These are phyloP conservation scores for Quercus alba DNA, from an alignment of 306 rosid species.

Conservation along the genomic window DNA sequence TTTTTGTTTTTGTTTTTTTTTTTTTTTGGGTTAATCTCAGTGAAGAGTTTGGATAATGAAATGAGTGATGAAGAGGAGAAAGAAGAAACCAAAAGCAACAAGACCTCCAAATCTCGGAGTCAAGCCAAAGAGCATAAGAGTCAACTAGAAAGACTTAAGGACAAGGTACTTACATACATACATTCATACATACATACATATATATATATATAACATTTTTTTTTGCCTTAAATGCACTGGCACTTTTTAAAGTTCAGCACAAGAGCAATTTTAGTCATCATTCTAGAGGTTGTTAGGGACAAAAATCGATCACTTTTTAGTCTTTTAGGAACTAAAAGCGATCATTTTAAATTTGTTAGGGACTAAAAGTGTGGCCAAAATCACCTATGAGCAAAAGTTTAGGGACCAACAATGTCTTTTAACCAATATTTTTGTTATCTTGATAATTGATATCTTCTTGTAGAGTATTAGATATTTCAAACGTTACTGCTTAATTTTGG, in stretches of 20 bases:
- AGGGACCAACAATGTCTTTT: too few species aligned
- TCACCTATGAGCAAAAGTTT: too few species aligned
- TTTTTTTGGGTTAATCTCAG: slow-evolving; percentile 9
- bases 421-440: not conserved
- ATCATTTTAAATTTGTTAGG: too few species aligned
- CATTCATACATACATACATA: too few species aligned
- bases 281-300: too few species aligned
- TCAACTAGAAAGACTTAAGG: slow-evolving; percentile 57
- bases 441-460: not conserved
- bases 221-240: too few species aligned
- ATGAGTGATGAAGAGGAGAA: slow-evolving; percentile 21
- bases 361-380: too few species aligned
- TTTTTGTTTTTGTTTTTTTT: not conserved
- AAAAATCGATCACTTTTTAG: too few species aligned
- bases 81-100: slow-evolving; percentile 23
- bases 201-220: too few species aligned
- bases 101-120: slow-evolving; percentile 25
- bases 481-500: not conserved
- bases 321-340: too few species aligned
- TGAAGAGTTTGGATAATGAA: slow-evolving; percentile 13
- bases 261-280: too few species aligned
- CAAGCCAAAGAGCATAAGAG: slow-evolving; percentile 65
- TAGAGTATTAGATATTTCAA: not conserved
- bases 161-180: slow-evolving; percentile 42
- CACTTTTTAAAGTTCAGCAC: too few species aligned